These are phyloP conservation scores for Acidomyces sp. DNA, from an alignment of 495 filamentous ascomycete species.

Conservation along the genomic window DNA sequence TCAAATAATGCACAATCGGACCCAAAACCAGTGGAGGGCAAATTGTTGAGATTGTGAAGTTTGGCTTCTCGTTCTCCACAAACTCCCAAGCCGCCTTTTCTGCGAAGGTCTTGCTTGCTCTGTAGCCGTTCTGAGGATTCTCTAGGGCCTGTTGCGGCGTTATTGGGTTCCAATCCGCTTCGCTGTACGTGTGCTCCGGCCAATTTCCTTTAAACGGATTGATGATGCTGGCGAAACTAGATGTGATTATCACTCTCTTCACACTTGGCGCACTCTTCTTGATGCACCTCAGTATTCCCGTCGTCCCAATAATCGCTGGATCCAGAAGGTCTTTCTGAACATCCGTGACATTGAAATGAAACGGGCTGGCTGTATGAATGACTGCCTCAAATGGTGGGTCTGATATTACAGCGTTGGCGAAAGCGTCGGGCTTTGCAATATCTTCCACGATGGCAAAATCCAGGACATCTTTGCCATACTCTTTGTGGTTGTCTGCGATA, in stretches of 20 bases:
- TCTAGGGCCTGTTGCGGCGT: constrained; percentile 52
- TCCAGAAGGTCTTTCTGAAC: constrained; percentile 70
- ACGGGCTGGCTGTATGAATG: constrained; percentile 75
- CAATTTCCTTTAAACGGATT: constrained; percentile 35
- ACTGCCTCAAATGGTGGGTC: constrained; percentile 70
- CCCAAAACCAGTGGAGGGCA: constrained; percentile 62
- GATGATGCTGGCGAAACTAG: constrained; percentile 69
- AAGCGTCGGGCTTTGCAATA: constrained; percentile 60
- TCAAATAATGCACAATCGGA: constrained; percentile 51
- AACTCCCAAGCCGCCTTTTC: constrained; percentile 76
- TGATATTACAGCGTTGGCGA: constrained; percentile 58
- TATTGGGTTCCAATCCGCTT: constrained; percentile 73
- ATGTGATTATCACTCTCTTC: constrained; percentile 68
- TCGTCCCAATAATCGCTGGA: constrained; percentile 76
- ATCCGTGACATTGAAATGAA: constrained; percentile 57
- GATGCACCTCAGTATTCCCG: constrained; percentile 61
- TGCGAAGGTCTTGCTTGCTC: constrained; percentile 34
- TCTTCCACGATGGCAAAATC: constrained; percentile 70
- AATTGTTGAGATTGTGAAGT: constrained; percentile 62
- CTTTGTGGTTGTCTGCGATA: constrained; percentile 52
- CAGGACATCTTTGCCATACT: constrained; percentile 46
- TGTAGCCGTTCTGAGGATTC: constrained; percentile 47
- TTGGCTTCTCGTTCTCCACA: constrained; percentile 62
- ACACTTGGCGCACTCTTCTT: constrained; percentile 62
- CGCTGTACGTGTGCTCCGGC: constrained; percentile 48